Conservation (phyloP, 1,284 basidiomycete genomes). For the Cystobasidium pallidum region DNA sequence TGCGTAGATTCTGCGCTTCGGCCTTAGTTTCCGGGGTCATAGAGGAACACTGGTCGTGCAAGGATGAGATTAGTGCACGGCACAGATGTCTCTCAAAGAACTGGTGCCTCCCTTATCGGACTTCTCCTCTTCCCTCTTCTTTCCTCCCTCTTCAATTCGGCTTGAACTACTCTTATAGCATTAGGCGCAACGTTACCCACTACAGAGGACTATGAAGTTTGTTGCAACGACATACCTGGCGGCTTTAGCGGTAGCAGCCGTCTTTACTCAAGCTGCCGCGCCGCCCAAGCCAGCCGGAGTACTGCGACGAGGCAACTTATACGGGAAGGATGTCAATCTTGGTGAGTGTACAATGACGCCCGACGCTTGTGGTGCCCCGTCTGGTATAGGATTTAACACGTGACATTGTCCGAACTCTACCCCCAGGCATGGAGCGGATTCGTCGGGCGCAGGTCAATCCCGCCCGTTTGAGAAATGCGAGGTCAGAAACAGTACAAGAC, state of each 20-base stretch:
- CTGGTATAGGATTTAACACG: no score
- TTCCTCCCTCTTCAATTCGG: no score
- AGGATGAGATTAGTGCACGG: no score
- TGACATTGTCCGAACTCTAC: neutral
- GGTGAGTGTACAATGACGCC: neutral
- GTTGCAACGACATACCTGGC: neutral
- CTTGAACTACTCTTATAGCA: no score
- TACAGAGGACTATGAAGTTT: no score
- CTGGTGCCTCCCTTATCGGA: no score
- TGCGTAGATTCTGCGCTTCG: no score
- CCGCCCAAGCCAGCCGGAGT: slow-evolving; percentile 1
- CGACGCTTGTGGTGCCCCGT: no score
- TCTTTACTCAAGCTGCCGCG: neutral
- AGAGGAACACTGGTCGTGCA: no score
- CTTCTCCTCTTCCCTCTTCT: no score
- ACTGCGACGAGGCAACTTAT: neutral
- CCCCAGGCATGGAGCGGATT: slow-evolving; percentile 16
- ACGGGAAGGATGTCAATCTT: neutral
- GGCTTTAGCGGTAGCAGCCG: neutral
- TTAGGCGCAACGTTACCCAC: neutral
- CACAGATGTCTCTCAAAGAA: no score
- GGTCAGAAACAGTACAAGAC: neutral
- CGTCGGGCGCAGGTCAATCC: slow-evolving; percentile 11
- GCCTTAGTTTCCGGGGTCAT: no score
- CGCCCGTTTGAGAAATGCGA: neutral